Evolutionary conservation across 345 rosid species (phyloP), one percentile per base, ranked within the genome.

Genomic region (Salix koriyanagi): DNA sequence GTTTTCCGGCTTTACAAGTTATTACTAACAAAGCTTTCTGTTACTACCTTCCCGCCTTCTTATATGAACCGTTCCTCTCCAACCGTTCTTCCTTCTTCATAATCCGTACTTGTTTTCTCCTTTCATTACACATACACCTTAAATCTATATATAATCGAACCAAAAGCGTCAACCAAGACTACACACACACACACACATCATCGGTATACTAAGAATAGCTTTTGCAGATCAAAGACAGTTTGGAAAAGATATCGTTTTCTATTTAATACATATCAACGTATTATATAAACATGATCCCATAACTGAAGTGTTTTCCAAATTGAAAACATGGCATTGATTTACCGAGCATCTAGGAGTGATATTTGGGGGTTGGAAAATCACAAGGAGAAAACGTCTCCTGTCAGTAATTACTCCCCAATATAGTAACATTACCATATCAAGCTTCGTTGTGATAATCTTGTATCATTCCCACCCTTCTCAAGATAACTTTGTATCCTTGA

Each of bases 1-100:
- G 65, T 76, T 82, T 82, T 70, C 37, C 74, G 69, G 81, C 21
- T 5, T 50, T 5, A 16, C 7, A 16, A 50, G 21, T 50, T 50
- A 50, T 50, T 50, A 16, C 56, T 50, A 50, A 50, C 16, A 16
- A 50, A 50, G n/a, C n/a, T 21, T 50, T 18, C n/a, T 16, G 7
- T 50, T 50, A 50, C 56, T 15, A 16, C 16, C 56, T 50, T 1
- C 56, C 56, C 21, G 16, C 50, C 50, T 50, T 18, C 56, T 15
- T 50, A 14, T 50, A 15, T 16, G 18, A 50, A 50, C 56, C 56
- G 56, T 16, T 50, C 16, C 5, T 50, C 56, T 34, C 37, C 37
- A 34, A 34, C 37, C 56, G 56, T 16, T 50, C 16, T 50, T 50
- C 56, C 56, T 50, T 50, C 16, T 50, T 50, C 56, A 50, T 50